Conservation (phyloP, 805 yeast species). For the Komagataella populi region DNA sequence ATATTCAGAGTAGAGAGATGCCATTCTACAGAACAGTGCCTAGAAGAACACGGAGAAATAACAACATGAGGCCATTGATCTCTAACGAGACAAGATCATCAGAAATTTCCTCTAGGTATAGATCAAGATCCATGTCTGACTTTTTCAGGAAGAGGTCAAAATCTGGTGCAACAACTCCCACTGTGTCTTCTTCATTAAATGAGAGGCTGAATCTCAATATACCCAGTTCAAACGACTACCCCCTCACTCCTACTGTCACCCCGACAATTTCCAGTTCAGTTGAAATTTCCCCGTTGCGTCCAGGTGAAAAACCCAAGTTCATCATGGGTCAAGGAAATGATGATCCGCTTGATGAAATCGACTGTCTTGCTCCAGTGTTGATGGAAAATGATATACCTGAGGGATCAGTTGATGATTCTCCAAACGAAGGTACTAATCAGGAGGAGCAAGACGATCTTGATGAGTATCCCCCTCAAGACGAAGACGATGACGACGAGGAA, state of each 20-base stretch:
- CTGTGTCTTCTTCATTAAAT: background rate
- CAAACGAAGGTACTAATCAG: background rate
- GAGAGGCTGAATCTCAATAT: background rate
- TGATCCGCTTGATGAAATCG: background rate
- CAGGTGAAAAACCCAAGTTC: background rate
- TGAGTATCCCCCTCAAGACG: slow-evolving; percentile 12
- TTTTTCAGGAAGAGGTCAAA: background rate
- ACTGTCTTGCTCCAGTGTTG: background rate
- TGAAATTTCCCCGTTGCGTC: background rate
- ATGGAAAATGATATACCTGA: background rate
- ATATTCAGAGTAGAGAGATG: slow-evolving; percentile 52
- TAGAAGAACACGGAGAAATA: slow-evolving; percentile 37
- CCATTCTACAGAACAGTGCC: slow-evolving; percentile 79
- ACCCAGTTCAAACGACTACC: background rate
- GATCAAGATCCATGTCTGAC: background rate
- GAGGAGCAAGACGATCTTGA: slow-evolving; percentile 6
- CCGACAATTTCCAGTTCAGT: background rate
- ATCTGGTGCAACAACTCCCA: background rate
- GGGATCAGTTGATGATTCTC: background rate
- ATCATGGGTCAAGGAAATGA: background rate
- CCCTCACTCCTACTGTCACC: background rate
- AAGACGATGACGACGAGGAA: slow-evolving; percentile 11
- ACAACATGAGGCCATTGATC: background rate
- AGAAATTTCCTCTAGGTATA: background rate
- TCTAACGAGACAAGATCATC: background rate